Conservation (phyloP, 306 rosid species). For the Hippophae gyantsensis region DNA sequence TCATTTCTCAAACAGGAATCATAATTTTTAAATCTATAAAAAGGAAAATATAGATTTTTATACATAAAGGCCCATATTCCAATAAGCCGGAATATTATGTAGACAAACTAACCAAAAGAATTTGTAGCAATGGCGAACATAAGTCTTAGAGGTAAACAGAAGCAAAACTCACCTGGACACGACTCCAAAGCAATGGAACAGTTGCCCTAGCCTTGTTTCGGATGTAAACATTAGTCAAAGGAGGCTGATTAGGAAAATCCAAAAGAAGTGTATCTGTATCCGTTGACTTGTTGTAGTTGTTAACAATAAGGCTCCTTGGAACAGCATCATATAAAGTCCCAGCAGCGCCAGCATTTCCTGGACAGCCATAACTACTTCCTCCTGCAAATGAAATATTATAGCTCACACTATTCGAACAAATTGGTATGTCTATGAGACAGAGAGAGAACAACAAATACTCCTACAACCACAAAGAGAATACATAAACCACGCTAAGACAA, state of each 20-base stretch:
- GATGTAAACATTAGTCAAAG: slow-evolving; percentile 87
- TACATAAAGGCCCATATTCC: no score
- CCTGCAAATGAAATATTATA: slow-evolving; percentile 44
- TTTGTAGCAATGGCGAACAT: no score
- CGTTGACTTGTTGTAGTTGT: slow-evolving; percentile 72
- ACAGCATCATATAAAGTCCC: slow-evolving; percentile 96
- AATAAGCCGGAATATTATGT: no score
- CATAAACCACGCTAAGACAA: no score
- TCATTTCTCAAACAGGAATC: no score
- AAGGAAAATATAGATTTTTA: no score
- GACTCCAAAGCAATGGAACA: slow-evolving; percentile 98
- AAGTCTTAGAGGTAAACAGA: neutral
- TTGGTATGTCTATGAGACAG: no score
- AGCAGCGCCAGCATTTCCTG: slow-evolving; percentile 90
- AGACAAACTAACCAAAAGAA: no score
- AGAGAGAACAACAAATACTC: neutral
- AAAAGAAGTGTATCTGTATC: slow-evolving; percentile 88
- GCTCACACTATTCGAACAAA: neutral
- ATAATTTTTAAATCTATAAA: no score
- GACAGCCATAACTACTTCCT: slow-evolving; percentile 72
- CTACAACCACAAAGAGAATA: no score
- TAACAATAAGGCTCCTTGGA: slow-evolving; percentile 79
- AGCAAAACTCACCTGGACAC: slow-evolving; percentile 79
- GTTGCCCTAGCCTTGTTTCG: slow-evolving; percentile 88
- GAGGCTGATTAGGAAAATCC: slow-evolving; percentile 95